These are phyloP conservation scores for Tulasnella sp. DNA, from an alignment of 768 basidiomycete species.

Conservation along the genomic window DNA sequence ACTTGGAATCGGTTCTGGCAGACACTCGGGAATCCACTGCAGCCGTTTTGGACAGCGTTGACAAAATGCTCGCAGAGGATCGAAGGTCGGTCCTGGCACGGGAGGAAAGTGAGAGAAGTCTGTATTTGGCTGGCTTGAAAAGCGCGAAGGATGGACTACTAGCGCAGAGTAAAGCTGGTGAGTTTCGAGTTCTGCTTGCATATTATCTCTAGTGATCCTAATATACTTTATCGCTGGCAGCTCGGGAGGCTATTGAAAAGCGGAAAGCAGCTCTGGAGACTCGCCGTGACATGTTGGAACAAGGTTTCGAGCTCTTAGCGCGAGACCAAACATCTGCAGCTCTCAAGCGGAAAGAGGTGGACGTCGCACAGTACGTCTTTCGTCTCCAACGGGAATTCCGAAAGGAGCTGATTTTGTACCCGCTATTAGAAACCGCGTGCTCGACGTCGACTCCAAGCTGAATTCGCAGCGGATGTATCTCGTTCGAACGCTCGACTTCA, in stretches of 20 bases:
- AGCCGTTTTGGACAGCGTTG: constrained; percentile 37
- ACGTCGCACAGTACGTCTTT: constrained; percentile 46
- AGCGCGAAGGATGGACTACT: constrained; percentile 44
- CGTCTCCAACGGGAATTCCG: constrained; percentile 28
- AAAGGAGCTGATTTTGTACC: background rate
- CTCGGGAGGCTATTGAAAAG: constrained; percentile 15
- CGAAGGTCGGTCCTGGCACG: constrained; percentile 36
- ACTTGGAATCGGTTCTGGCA: constrained; percentile 41
- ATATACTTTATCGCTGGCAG: background rate
- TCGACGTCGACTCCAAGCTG: background rate
- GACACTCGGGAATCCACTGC: constrained; percentile 41
- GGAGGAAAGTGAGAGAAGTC: constrained; percentile 62
- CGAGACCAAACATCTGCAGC: constrained; percentile 49
- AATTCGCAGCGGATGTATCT: constrained; percentile 37
- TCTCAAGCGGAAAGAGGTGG: constrained; percentile 46
- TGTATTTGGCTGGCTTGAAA: constrained; percentile 50
- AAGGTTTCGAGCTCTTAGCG: constrained; percentile 54
- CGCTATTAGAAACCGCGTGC: background rate
- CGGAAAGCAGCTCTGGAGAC: constrained; percentile 30
- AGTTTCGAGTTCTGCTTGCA: constrained; percentile 30
- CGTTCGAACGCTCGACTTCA: constrained; percentile 63
- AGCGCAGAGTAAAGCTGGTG: constrained; percentile 47
- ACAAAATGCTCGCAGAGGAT: constrained; percentile 35
- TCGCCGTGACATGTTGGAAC: constrained; percentile 16
- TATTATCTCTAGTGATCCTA: background rate